A percentile compares a stretch with the other conserved stretches of the same genome.
Evolutionary conservation across 495 filamentous ascomycete species (phyloP).

Genomic region (Aspergillus sparsus): DNA sequence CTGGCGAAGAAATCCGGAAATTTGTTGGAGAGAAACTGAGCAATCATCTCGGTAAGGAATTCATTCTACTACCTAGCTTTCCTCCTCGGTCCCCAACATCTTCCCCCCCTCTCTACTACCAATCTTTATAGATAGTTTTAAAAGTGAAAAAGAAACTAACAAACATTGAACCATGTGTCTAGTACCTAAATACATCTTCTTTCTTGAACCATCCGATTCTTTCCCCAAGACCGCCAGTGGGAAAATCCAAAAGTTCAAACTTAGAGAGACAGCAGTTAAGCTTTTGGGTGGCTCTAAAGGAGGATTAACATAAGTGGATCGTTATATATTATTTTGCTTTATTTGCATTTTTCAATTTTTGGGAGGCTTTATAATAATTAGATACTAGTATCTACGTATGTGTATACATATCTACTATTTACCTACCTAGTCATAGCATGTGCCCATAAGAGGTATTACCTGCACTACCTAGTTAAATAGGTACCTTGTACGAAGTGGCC

Average conservation of each 20-base stretch:
- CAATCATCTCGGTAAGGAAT: constrained; percentile 65
- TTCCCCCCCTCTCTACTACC: background rate
- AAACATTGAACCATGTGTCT: background rate
- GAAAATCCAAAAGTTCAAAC: constrained; percentile 95
- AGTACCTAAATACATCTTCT: constrained; percentile 91
- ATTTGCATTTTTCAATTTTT: too few relatives aligned
- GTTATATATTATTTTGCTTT: too few relatives aligned
- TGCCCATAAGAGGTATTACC: too few relatives aligned
- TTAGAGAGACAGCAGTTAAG: constrained; percentile 64
- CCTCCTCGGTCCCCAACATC: too few relatives aligned
- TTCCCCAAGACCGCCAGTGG: constrained; percentile 95
- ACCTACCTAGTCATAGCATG: too few relatives aligned
- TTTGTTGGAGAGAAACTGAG: constrained; percentile 77
- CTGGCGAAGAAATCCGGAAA: constrained; percentile 55
- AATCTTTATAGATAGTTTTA: background rate
- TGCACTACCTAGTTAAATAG: too few relatives aligned
- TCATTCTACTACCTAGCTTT: too few relatives aligned
- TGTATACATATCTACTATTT: too few relatives aligned
- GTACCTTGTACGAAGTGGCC: too few relatives aligned
- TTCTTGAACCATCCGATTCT: constrained; percentile 54
- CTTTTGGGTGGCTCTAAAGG: constrained; percentile 36
- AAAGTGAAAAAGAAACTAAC: background rate
- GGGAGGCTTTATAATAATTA: too few relatives aligned
- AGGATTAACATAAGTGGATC: background rate
- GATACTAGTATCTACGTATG: too few relatives aligned